Conservation (phyloP, 768 basidiomycete genomes). For the Suillus fuscotomentosus region DNA sequence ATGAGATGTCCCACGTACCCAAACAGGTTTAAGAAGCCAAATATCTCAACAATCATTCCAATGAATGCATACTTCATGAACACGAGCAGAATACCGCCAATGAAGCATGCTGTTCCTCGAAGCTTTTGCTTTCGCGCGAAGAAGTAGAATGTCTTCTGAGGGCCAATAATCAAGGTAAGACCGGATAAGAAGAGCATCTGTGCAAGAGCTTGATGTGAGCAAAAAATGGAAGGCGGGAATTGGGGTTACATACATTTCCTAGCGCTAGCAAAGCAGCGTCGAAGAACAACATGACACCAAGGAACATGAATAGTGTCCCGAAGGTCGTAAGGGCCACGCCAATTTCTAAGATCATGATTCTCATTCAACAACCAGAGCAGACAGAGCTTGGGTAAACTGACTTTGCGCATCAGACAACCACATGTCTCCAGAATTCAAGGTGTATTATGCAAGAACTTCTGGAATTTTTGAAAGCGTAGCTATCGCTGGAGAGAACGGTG, state of each 20-base stretch:
- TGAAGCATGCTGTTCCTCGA: constrained; percentile 84
- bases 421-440: constrained; percentile 28
- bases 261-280: constrained; percentile 94
- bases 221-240: constrained; percentile 2
- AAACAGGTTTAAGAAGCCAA: constrained; percentile 97
- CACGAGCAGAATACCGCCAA: constrained; percentile 88
- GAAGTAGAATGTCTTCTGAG: constrained; percentile 96
- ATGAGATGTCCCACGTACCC: constrained; percentile 52
- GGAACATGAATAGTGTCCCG: constrained; percentile 92
- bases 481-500: not conserved
- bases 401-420: constrained; percentile 57
- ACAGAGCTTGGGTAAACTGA: constrained; percentile 12
- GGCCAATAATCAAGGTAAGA: constrained; percentile 94
- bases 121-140: constrained; percentile 95
- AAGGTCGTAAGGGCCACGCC: constrained; percentile 96
- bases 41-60: constrained; percentile 90
- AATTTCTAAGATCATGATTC: constrained; percentile 59
- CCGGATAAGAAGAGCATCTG: constrained; percentile 94
- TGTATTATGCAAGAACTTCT: not conserved
- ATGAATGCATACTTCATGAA: constrained; percentile 95
- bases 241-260: constrained; percentile 75
- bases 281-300: constrained; percentile 95
- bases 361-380: constrained; percentile 1
- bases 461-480: not conserved
- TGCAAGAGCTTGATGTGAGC: not conserved